Evolutionary conservation across 2,329 filamentous ascomycete species (phyloP), one percentile per base, ranked within the genome.

Genomic region (Drechslerella stenobrocha): DNA sequence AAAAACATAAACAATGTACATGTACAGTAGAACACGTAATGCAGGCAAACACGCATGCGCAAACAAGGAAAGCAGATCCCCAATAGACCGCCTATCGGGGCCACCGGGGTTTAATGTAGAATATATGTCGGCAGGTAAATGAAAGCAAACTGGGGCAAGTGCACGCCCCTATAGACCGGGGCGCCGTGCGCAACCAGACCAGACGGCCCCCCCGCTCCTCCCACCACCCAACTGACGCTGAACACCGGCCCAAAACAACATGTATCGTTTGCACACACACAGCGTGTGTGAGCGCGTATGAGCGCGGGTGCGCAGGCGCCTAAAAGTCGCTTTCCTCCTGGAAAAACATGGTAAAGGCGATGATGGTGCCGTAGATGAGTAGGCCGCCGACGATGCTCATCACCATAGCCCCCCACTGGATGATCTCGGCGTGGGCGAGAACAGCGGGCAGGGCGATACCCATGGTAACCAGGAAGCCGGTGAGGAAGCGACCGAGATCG

Each of bases 341-440:
- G 81, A 98, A 98, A 80, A 97, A 98, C 85, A 96, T 88, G 72
- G 88, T 87, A 78, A 98, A 98, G 79, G 88, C 93, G 78, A 98
- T 95, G 76, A 98, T 96, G 48, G 93, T 98, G 60, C 90, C 89
- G 78, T 98, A 98, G 76, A 98, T 98, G 76, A 98, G 80, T 65
- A 96, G 80, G 52, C 93, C 93, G 24, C 93, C 93, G 52, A 92
- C 79, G 73, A 98, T 88, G 52, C 89, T 95, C 93, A 98, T 98
- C 76, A 90, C 80, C 86, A 96, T 95, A 48, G 93, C 93, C 52
- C 89, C 86, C 61, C 87, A 77, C 70, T 85, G 80, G 75, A 98
- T 98, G 70, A 93, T 82, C 63, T 84, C 84, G 70, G 89, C 88
- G 77, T 97, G 93, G 46, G 91, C 90, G 52, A 98, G 84, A 35